Evolutionary conservation across 2,329 filamentous ascomycete species (phyloP).

Genomic region (Colletotrichum sp.): DNA sequence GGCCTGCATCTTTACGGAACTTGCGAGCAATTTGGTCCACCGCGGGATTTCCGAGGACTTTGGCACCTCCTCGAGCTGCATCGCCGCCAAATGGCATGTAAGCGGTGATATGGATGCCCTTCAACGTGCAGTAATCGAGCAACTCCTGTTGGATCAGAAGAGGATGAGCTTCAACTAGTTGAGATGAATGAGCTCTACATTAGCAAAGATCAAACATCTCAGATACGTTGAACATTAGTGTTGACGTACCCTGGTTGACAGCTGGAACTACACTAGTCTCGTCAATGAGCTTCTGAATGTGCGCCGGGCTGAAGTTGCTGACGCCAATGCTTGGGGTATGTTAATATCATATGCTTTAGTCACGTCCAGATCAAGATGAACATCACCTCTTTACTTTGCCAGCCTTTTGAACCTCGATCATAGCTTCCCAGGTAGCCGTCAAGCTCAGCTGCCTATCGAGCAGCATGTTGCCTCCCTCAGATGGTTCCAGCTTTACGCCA

Average conservation of each 20-base stretch:
- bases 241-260: background rate
- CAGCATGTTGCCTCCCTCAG: background rate
- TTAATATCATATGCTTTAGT: background rate
- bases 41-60: background rate
- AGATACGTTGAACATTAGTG: background rate
- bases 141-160: background rate
- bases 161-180: background rate
- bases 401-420: background rate
- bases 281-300: background rate
- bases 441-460: background rate
- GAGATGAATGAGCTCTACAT: background rate
- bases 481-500: background rate
- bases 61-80: constrained; percentile 27
- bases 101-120: background rate
- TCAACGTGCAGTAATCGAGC: background rate
- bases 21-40: background rate
- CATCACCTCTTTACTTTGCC: background rate
- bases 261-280: background rate
- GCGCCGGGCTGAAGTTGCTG: background rate
- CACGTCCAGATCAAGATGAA: background rate
- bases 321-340: background rate
- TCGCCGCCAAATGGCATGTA: background rate
- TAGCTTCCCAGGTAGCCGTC: background rate
- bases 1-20: background rate
- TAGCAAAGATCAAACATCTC: background rate